These are phyloP conservation scores for Aspergillus melleus DNA, from an alignment of 2,329 filamentous ascomycete genomes.

Conservation along the genomic window DNA sequence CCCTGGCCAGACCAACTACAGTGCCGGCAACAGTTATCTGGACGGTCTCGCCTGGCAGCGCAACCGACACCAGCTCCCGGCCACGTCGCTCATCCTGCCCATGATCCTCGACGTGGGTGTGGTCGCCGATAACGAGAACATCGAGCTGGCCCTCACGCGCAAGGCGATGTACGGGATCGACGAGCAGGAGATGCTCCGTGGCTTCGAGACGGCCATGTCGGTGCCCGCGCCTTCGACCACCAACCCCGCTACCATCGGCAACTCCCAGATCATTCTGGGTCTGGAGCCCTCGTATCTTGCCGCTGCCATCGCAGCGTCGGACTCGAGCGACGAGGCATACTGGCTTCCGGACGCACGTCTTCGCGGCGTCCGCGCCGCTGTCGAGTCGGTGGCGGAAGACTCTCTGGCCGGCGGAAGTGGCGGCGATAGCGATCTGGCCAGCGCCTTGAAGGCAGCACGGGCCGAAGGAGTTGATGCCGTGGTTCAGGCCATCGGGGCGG, in stretches of 20 bases:
- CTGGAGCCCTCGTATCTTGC: constrained; percentile 1
- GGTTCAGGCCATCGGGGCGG: not conserved
- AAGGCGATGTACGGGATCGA: constrained; percentile 39
- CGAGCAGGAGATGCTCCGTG: constrained; percentile 33
- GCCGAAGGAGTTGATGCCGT: not conserved
- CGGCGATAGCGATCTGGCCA: not conserved
- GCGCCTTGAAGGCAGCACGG: not conserved
- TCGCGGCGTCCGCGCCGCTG: not conserved
- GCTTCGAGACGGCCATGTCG: constrained; percentile 20
- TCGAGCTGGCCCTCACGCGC: constrained; percentile 37
- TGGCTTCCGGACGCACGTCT: constrained; percentile 3
- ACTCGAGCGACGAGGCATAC: not conserved
- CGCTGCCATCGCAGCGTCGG: not conserved
- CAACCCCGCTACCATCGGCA: not conserved
- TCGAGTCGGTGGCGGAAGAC: not conserved
- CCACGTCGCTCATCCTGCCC: constrained; percentile 32
- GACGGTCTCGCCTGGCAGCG: constrained; percentile 34
- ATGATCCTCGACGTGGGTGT: constrained; percentile 41
- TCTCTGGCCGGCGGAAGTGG: not conserved
- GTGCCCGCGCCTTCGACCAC: not conserved
- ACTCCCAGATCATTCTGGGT: not conserved
- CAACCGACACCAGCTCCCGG: constrained; percentile 26
- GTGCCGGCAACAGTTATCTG: constrained; percentile 31
- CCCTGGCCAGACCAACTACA: constrained; percentile 35
- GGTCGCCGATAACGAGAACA: constrained; percentile 32